Base-by-base conservation (phyloP, 2,329 filamentous ascomycete species). In the Helminthosporium solani region DNA sequence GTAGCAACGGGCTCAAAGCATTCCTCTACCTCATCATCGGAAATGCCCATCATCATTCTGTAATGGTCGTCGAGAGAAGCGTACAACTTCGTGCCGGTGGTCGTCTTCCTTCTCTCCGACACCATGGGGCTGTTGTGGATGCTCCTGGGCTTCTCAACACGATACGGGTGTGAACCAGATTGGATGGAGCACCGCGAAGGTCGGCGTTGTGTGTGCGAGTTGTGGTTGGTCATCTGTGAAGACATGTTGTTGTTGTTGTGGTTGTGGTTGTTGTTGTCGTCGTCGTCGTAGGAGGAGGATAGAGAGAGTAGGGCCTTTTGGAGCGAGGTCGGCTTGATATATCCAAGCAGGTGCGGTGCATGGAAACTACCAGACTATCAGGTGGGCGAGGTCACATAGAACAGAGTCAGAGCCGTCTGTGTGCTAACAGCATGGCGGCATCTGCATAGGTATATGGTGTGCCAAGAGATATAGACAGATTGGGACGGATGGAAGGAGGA, bases 61-160 rank as follows among this genome's bases (percentile, higher is more conserved):
- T 63, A 71, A 42, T 71, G 70, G 49, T 71, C 69, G 39, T 71
- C 70, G 7, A 71, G 52, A 6, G 67, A 70, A 18, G 68, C 67
- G 39, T 71, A 70, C 20, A 67, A 56, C 53, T 70, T 72, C 28
- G 60, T 58, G 30, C 63, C 60, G 2, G 64, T 63, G 6, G 67
- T 70, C 2, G 68, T 72, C 45, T 68, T 70, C 42, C 69, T 61
- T 47, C 70, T 63, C 50, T 70, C 66, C 37, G 67, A 56, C 7
- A 50, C 56, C 35, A 56, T 58, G 21, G 70, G 70, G 46, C 68
- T 71, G 53, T 65, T 67, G 55, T 71, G 66, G 41, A 61, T 63
- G 54, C 67, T 72, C 50, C 60, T 66, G 19, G 69, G 66, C 57
- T 72, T 72, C 45, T 70, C 68, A 33, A 72, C 50, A 18, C 69